phyloP scores from a whole-genome alignment of 1,284 basidiomycete genomes.

The Cutaneotrichosporon cavernicola region DNA sequence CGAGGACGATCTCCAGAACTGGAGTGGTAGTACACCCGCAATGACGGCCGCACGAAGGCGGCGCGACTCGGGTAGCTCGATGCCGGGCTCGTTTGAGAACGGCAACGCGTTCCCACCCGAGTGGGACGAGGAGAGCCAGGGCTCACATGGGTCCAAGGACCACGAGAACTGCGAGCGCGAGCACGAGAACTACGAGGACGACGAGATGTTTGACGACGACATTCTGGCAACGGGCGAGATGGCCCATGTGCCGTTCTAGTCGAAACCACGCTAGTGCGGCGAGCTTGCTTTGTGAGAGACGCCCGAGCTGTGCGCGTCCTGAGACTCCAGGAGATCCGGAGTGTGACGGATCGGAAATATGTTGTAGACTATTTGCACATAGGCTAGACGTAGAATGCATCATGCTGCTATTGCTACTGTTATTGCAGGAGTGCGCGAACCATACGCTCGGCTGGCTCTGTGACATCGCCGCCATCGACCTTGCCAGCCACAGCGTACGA shows the following conservation, averaged over 20 bases:
- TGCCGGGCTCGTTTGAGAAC: constrained; percentile 71
- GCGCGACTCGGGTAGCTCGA: constrained; percentile 59
- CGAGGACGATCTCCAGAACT: constrained; percentile 25
- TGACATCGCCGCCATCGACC: neutral
- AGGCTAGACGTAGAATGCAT: constrained; percentile 13
- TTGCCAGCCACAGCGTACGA: constrained; percentile 46
- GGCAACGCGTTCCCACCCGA: constrained; percentile 33
- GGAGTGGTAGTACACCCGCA: constrained; percentile 56
- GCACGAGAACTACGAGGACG: constrained; percentile 23
- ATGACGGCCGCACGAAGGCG: constrained; percentile 57
- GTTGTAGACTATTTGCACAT: constrained; percentile 6
- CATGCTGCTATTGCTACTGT: neutral
- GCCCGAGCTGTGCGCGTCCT: too few relatives aligned
- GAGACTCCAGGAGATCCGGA: neutral
- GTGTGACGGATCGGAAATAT: neutral
- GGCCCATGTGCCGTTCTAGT: constrained; percentile 71
- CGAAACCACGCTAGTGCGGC: neutral
- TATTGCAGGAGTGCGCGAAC: neutral
- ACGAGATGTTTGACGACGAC: constrained; percentile 67
- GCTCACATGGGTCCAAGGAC: constrained; percentile 4
- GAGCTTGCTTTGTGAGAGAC: neutral
- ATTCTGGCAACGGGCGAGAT: constrained; percentile 76
- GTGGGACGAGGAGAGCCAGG: constrained; percentile 27
- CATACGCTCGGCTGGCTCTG: neutral
- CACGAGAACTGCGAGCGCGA: constrained; percentile 32